Evolutionary conservation across 2,329 filamentous ascomycete genomes (phyloP).

Genomic region (Aspergillus sp.): DNA sequence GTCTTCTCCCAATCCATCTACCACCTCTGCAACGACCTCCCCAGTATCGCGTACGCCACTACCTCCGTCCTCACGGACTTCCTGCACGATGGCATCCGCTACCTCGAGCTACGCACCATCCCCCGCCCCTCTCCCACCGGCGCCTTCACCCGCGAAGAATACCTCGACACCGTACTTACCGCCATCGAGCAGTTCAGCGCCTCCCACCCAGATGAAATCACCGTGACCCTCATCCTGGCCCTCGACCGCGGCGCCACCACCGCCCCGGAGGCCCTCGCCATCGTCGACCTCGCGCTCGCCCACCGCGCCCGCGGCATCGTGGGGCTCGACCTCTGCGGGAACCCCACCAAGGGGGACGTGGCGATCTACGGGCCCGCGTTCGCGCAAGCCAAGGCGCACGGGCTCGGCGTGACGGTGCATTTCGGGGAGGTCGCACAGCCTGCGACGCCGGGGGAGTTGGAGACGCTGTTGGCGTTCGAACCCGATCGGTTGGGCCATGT

Average conservation of each 20-base stretch:
- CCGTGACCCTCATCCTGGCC: constrained; percentile 68
- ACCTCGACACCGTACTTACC: constrained; percentile 65
- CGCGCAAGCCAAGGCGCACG: constrained; percentile 52
- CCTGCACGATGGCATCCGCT: constrained; percentile 67
- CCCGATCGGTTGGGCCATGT: constrained; percentile 76
- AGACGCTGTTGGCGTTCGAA: constrained; percentile 61
- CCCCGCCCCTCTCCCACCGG: constrained; percentile 61
- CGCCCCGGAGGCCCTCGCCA: constrained; percentile 58
- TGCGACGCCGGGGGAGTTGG: constrained; percentile 60
- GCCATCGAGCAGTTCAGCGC: constrained; percentile 57
- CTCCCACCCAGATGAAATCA: constrained; percentile 45
- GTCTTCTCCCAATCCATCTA: constrained; percentile 81
- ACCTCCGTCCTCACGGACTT: constrained; percentile 66
- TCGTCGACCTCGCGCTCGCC: constrained; percentile 62
- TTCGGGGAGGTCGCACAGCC: constrained; percentile 70
- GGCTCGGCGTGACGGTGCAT: constrained; percentile 69
- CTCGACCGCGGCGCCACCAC: constrained; percentile 67
- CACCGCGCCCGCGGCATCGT: constrained; percentile 61
- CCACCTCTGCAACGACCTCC: constrained; percentile 64
- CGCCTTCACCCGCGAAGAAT: constrained; percentile 60
- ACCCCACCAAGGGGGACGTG: constrained; percentile 65
- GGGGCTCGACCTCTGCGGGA: constrained; percentile 75
- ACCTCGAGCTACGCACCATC: constrained; percentile 78
- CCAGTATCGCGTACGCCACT: constrained; percentile 63
- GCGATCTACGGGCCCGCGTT: constrained; percentile 62